Base-by-base conservation (phyloP, 306 rosid genomes). In the Myrica gale region DNA sequence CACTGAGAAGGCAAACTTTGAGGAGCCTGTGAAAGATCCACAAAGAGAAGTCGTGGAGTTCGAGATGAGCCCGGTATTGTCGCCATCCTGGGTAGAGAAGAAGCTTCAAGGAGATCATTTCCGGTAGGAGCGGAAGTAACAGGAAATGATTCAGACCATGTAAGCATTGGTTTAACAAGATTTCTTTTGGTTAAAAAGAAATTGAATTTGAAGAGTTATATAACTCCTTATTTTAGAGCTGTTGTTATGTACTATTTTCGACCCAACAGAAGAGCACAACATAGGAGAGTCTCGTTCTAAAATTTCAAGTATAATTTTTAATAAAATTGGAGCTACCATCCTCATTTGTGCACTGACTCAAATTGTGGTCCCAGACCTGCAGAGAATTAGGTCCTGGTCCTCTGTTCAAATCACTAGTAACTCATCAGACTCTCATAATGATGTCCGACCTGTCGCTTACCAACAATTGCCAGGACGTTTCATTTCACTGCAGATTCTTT, bases 51-150 rank as follows among this genome's bases (percentile, higher is more conserved):
- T 71, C 32, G 62, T 17, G 66, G 87, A 81, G 78, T 75, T 78
- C 47, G 85, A 87, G 39, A 82, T 73, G 72, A 87, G 83, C 52
- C 88, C 90, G 5, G 91, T 83, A n/a, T 74, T 89, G 78, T 88
- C 97, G 0, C 95, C 92, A 74, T 88, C 92, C 0, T 89, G 97
- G 91, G 91, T 89, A 0, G 86, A 88, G 84, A 86, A 83, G 88
- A 88, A 88, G 83, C 88, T 87, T 61, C 84, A 74, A 72, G 88
- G 81, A 76, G 73, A 17, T 23, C 78, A 56, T 21, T 82, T 85
- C 58, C 80, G 66, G n/a, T 79, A 55, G 11, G 80, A 84, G 83
- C 82, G 75, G 67, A 84, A 82, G 82, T 81, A 78, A 53, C 88
- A 71, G 15, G 81, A 84, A 74, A 47, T 2, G 72, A 48, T 21